phyloP scores from a whole-genome alignment of 768 basidiomycete genomes.

The Suillus spraguei region DNA sequence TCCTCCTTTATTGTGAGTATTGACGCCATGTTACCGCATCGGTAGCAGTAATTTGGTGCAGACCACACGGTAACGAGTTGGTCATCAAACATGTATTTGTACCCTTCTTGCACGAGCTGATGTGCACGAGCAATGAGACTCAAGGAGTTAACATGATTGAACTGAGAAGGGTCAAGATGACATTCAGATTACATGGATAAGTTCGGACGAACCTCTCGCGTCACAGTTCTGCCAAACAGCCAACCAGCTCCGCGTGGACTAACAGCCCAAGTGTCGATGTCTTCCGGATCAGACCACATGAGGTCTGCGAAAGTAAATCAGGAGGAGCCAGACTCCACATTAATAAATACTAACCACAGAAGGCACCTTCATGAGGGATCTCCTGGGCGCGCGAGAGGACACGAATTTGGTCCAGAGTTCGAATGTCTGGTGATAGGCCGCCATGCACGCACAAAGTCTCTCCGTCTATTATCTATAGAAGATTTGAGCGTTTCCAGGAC shows the following conservation, averaged over 20 bases:
- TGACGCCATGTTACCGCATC: conserved; percentile 89
- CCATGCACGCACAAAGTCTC: conserved; percentile 93
- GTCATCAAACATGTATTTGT: conserved; percentile 96
- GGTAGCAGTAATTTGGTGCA: conserved; percentile 85
- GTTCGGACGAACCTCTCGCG: conserved; percentile 62
- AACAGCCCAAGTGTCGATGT: conserved; percentile 95
- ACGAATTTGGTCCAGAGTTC: conserved; percentile 92
- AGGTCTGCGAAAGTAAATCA: conserved; percentile 57
- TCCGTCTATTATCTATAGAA: conserved; percentile 87
- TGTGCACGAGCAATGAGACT: conserved; percentile 92
- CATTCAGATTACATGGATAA: conserved; percentile 3
- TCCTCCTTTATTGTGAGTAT: conserved; percentile 83
- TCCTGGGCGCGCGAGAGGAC: conserved; percentile 95
- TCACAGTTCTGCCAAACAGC: conserved; percentile 88
- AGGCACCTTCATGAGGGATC: conserved; percentile 98
- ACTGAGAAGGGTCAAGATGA: conserved; percentile 43
- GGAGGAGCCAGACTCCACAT: not conserved
- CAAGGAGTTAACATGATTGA: conserved; percentile 91
- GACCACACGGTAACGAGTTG: conserved; percentile 91
- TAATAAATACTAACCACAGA: conserved; percentile 65
- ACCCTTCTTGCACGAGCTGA: conserved; percentile 95
- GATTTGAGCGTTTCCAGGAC: not conserved
- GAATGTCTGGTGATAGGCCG: conserved; percentile 93
- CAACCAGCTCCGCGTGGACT: conserved; percentile 96
- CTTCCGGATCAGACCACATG: conserved; percentile 99